Base-by-base conservation (phyloP, 2,329 filamentous ascomycete species). In the Sclerotinia glacialis region DNA sequence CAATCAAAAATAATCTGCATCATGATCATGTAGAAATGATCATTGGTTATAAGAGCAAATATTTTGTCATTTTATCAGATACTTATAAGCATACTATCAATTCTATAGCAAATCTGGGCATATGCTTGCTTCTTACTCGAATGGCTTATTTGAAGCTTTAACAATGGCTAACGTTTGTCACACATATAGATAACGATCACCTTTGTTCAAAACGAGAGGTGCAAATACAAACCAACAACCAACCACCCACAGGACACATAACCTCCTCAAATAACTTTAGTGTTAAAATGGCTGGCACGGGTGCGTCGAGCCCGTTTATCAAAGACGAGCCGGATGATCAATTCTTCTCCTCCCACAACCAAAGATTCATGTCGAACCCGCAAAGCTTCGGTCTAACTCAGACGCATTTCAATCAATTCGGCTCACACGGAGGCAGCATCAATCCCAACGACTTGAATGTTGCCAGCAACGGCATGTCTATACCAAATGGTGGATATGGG, bases 391-490 rank as follows among this genome's bases (percentile, higher is more conserved):
- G 69, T 58, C 83, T 86, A 78, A 69, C 73, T 18, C 83, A 83
- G 66, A 83, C 84, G 71, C 75, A 77, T 42, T 80, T 79, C 67
- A 73, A 74, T 62, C 75, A 76, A 59, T 77, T 76, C 47, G 70
- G 72, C 47, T 73, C 72, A 37, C 72, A 80, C 67, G 80, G 83
- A 70, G 84, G 78, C 62, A 85, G 85, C 74, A 89, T 97, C 75
- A 91, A 97, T 76, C 94, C 94, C 14, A 94, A 91, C 69, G 92
- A 95, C 70, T 84, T 97, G 68, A 86, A 86, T 72, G 91, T 94
- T 86, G 83, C 83, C 71, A 82, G 82, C 67, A 89, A 83, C 76
- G 79, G 80, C 69, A 78, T 83, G 71, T 78, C 81, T 66, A 80
- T 77, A 28, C 73, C 75, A 34, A 81, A 83, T 71, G 80, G 79